phyloP scores from a whole-genome alignment of 2,329 filamentous ascomycete genomes.

The Colletotrichum sp. region DNA sequence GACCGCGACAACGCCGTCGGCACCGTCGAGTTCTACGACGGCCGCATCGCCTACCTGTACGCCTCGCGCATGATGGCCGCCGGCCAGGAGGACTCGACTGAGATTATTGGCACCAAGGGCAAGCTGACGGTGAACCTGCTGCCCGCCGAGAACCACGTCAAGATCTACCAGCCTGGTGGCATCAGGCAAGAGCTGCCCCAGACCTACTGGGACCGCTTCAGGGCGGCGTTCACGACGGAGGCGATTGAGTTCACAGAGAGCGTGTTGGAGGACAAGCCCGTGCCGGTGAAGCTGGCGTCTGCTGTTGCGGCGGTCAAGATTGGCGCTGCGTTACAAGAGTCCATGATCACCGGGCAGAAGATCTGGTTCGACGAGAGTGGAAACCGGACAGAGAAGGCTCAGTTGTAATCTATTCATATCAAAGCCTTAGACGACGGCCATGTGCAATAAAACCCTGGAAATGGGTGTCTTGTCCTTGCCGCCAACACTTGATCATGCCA shows the following conservation, averaged over 20 bases:
- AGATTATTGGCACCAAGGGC: slow-evolving; percentile 70
- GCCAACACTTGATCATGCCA: neutral
- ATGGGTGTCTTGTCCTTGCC: neutral
- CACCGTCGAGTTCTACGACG: slow-evolving; percentile 67
- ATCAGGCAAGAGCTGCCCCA: slow-evolving; percentile 64
- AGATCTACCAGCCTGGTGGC: slow-evolving; percentile 56
- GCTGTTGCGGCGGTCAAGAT: slow-evolving; percentile 66
- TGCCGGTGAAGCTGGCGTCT: slow-evolving; percentile 61
- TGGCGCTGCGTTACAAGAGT: slow-evolving; percentile 63
- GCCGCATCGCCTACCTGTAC: slow-evolving; percentile 69
- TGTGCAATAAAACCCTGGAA: neutral
- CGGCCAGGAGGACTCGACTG: slow-evolving; percentile 70
- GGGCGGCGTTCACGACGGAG: slow-evolving; percentile 67
- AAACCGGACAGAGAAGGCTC: neutral
- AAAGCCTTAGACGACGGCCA: neutral
- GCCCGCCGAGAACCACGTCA: slow-evolving; percentile 59
- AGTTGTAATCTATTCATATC: neutral
- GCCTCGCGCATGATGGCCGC: slow-evolving; percentile 70
- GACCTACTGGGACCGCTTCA: slow-evolving; percentile 68
- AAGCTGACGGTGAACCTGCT: slow-evolving; percentile 67
- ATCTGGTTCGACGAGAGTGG: slow-evolving; percentile 60
- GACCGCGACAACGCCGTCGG: slow-evolving; percentile 45
- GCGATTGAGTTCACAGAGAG: slow-evolving; percentile 66
- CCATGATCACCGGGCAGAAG: slow-evolving; percentile 57
- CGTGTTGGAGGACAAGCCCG: slow-evolving; percentile 58